These are phyloP conservation scores for Crotalaria pallida DNA, from an alignment of 306 rosid genomes.

Conservation along the genomic window DNA sequence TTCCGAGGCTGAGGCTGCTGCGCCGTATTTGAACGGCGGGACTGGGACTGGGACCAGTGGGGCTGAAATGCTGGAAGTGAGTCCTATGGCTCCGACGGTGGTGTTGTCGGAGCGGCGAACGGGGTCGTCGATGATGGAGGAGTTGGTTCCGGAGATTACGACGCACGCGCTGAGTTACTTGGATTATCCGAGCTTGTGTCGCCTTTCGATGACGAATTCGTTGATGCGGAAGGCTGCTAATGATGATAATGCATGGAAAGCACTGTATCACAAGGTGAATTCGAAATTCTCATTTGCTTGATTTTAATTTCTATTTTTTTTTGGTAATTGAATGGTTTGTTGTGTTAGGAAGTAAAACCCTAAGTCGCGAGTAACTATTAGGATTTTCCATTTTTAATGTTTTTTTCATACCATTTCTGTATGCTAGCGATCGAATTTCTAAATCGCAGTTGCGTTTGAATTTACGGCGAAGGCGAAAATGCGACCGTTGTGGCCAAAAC, in stretches of 20 bases:
- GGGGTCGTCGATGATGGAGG: conserved; percentile 98
- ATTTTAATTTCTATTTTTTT: neutral
- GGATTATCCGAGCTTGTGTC: conserved; percentile 92
- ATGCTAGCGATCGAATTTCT: neutral
- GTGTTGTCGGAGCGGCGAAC: conserved; percentile 47
- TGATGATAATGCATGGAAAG: conserved; percentile 98
- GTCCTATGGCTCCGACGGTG: conserved; percentile 5
- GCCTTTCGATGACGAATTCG: conserved; percentile 94
- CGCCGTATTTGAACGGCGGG: conserved; percentile 66
- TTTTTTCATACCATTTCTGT: neutral
- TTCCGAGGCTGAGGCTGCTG: conserved; percentile 20
- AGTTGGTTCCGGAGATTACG: conserved; percentile 95
- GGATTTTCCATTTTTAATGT: neutral
- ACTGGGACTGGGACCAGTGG: neutral
- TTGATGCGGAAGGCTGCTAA: conserved; percentile 95
- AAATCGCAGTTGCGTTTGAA: too few relatives aligned
- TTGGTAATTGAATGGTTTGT: neutral
- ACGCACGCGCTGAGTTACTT: conserved; percentile 96
- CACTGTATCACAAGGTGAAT: conserved; percentile 89
- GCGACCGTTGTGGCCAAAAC: too few relatives aligned
- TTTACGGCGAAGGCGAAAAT: too few relatives aligned
- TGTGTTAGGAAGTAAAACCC: neutral
- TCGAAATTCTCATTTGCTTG: neutral
- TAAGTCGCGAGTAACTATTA: neutral
- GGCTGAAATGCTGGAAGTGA: conserved; percentile 39